Evolutionary conservation across 768 basidiomycete species (phyloP).

Genomic region (Hebeloma cylindrosporum): DNA sequence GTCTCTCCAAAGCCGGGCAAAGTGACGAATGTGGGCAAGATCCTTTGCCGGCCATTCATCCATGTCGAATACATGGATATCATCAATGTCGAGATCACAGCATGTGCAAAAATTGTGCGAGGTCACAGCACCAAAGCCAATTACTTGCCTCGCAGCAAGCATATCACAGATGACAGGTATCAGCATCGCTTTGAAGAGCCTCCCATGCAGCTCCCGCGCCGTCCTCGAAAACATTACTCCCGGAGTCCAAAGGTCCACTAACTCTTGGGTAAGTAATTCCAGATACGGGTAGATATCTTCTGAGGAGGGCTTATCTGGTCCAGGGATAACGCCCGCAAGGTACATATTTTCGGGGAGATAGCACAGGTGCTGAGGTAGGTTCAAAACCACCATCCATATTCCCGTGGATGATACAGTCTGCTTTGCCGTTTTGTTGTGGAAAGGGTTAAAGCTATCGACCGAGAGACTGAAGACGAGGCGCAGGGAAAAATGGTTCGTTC

Average conservation of each 20-base stretch:
- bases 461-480: constrained; percentile 25
- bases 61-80: constrained; percentile 1
- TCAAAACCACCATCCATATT: constrained; percentile 31
- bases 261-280: constrained; percentile 33
- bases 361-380: constrained; percentile 33
- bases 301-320: constrained; percentile 34
- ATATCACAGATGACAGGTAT: constrained; percentile 31
- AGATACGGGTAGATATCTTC: constrained; percentile 37
- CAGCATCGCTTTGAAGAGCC: constrained; percentile 27
- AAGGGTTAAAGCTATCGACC: constrained; percentile 30
- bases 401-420: constrained; percentile 23
- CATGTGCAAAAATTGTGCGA: background rate
- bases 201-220: constrained; percentile 18
- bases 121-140: background rate
- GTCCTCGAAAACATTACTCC: constrained; percentile 32
- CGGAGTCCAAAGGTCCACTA: constrained; percentile 30
- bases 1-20: constrained; percentile 18
- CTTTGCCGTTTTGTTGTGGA: constrained; percentile 25
- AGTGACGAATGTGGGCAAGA: background rate
- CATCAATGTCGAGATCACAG: constrained; percentile 3
- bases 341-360: constrained; percentile 42
- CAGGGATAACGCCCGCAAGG: constrained; percentile 42
- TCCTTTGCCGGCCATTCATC: background rate
- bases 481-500: constrained; percentile 24
- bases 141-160: constrained; percentile 1